A percentile compares a stretch with the other conserved stretches of the same genome.
Conservation (phyloP, 345 rosid species). For the Brassica juncea region DNA sequence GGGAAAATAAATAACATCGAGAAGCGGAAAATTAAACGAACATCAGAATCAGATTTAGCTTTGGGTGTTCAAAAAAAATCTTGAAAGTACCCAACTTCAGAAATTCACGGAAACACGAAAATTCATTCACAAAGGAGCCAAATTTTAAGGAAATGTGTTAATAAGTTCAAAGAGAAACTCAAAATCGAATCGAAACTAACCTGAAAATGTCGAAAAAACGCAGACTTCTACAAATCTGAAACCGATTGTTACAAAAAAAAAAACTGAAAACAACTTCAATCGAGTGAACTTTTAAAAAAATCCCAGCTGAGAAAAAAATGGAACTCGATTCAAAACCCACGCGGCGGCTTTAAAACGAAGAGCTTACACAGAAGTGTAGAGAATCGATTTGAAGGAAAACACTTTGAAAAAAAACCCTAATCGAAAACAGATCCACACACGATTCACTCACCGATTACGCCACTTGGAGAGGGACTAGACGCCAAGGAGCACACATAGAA, state of each 20-base stretch:
- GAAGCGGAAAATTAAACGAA: conserved; percentile 4
- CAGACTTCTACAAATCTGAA: conserved; percentile 23
- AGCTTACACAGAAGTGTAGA: conserved; percentile 8
- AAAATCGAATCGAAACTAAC: conserved; percentile 7
- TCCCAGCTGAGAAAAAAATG: neutral
- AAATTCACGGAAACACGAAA: neutral
- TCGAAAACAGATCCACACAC: conserved; percentile 42
- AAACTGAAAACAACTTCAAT: neutral
- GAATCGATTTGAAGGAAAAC: neutral
- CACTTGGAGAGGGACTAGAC: conserved; percentile 28
- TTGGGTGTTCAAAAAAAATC: conserved; percentile 6
- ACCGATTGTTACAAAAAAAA: neutral
- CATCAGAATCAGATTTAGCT: conserved; percentile 2
- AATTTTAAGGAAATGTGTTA: neutral
- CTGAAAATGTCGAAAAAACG: conserved; percentile 6
- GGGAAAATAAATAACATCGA: conserved; percentile 18
- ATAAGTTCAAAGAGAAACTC: neutral
- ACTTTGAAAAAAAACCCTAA: conserved; percentile 47
- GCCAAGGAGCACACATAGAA: neutral
- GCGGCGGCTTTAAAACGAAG: neutral
- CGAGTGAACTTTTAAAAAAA: conserved; percentile 26
- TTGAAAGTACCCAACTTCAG: conserved; percentile 9
- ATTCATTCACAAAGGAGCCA: neutral
- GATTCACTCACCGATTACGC: conserved; percentile 38
- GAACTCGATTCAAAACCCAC: neutral